Evolutionary conservation across 2,329 filamentous ascomycete genomes (phyloP), one percentile per base, ranked within the genome.

Genomic region (Aspergillus arachidicola): DNA sequence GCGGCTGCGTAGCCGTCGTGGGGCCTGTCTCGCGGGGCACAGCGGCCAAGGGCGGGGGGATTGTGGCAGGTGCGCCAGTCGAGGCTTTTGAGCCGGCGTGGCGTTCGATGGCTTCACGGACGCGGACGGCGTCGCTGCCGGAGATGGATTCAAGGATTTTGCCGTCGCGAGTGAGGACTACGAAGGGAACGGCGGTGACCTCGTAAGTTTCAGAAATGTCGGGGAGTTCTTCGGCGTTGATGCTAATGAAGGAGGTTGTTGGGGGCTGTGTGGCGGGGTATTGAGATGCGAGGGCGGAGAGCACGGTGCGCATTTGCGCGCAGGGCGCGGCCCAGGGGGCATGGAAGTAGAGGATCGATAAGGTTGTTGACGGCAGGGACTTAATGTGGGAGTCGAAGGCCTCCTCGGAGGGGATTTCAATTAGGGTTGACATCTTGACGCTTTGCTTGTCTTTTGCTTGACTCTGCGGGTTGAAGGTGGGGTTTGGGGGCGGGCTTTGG

Each of bases 261-360:
- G 85, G 84, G 48, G 91, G 88, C 67, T 85, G 82, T 68, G 86
- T 84, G 72, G 86, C 84, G 65, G 92, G 88, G 81, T 96, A 97
- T 77, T 94, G 93, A 73, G 89, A 88, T 68, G 94, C 94, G 68
- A 99, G 91, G 26, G 93, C 91, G 74, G 87, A 85, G 68, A 99
- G 87, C 71, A 98, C 91, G 57, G 89, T 91, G 70, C 87, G 88
- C 94, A 98, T 98, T 81, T 97, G 93, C 67, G 91, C 89, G 84
- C 95, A 98, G 53, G 95, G 95, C 64, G 93, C 93, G 34, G 95
- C 95, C 95, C 95, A 99, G 69, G 94, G 91, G 23, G 95, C 93
- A 78, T 98, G 91, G 84, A 99, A 99, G 77, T 94, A 97, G 75
- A 96, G 87, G 74, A 97, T 85, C 66, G 94, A 85, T 64, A 97